phyloP scores from a whole-genome alignment of 2,329 filamentous ascomycete genomes.

The Neofusicoccum laricinum region DNA sequence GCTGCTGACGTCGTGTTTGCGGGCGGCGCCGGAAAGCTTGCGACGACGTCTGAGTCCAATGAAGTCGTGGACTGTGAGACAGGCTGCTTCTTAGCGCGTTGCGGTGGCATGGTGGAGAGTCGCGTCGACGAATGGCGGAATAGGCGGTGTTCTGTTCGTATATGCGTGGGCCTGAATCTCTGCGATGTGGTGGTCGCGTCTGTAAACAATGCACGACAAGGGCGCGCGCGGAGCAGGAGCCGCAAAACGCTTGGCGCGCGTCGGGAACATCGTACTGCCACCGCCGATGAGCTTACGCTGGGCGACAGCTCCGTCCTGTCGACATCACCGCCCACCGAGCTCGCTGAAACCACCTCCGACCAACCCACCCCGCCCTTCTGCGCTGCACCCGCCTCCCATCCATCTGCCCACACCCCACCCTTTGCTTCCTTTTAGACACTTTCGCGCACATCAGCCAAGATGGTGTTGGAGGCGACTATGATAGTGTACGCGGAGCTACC shows the following conservation, averaged over 20 bases:
- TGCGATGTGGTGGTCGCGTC: not conserved
- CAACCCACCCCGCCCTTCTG: not conserved
- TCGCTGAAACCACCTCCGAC: not conserved
- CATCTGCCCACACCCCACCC: not conserved
- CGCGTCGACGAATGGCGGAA: not conserved
- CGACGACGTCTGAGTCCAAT: not conserved
- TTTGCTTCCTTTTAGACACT: not conserved
- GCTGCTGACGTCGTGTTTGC: conserved; percentile 19
- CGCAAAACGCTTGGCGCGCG: conserved; percentile 7
- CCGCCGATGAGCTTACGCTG: not conserved
- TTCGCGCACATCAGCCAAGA: conserved; percentile 56
- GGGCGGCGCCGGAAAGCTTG: conserved; percentile 4
- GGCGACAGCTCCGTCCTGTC: not conserved
- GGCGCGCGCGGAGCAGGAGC: not conserved
- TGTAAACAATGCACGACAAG: conserved; percentile 9
- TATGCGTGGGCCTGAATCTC: not conserved
- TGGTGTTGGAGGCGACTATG: conserved; percentile 99
- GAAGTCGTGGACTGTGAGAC: not conserved
- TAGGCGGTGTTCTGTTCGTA: not conserved
- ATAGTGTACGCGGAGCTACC: conserved; percentile 61
- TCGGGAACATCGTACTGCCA: conserved; percentile 8
- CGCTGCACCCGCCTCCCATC: not conserved
- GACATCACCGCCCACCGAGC: conserved; percentile 12
- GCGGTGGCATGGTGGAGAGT: conserved; percentile 1
- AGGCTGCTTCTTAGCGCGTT: conserved; percentile 12